These are phyloP conservation scores for Ballota nigra DNA, from an alignment of 257 asterid species.

Conservation along the genomic window DNA sequence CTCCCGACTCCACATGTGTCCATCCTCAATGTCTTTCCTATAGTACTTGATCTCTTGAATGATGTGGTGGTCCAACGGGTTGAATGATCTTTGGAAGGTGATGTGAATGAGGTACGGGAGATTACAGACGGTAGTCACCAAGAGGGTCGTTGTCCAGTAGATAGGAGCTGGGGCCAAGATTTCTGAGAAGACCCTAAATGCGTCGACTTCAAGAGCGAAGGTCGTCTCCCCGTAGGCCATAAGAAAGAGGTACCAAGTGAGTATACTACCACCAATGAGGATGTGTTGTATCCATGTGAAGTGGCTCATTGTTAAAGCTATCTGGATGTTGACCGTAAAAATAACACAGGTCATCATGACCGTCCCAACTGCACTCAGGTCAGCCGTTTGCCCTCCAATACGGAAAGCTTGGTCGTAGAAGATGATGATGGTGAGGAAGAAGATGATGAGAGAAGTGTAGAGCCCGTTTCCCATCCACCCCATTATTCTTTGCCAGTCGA, in stretches of 20 bases:
- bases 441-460: constrained; percentile 68
- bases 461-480: constrained; percentile 97
- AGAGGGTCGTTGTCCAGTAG: constrained; percentile 76
- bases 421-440: constrained; percentile 75
- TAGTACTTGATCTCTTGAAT: constrained; percentile 89
- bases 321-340: constrained; percentile 90
- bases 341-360: constrained; percentile 90
- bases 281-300: constrained; percentile 96
- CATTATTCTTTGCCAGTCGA: constrained; percentile 79
- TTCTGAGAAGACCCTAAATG: constrained; percentile 56
- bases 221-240: constrained; percentile 55
- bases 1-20: constrained; percentile 85
- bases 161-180: constrained; percentile 85
- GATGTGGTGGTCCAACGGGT: constrained; percentile 91
- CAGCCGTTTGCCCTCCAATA: constrained; percentile 82
- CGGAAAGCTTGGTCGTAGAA: constrained; percentile 88
- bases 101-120: constrained; percentile 85
- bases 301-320: constrained; percentile 84
- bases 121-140: constrained; percentile 61
- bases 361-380: constrained; percentile 79
- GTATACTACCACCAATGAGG: constrained; percentile 67
- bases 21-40: constrained; percentile 74
- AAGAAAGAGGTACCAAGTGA: constrained; percentile 78
- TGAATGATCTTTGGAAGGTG: constrained; percentile 69
- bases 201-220: constrained; percentile 42